Evolutionary conservation across 78 protist species (phyloP).

Genomic region (slime mould (Dictyostelium discoideum)): DNA sequence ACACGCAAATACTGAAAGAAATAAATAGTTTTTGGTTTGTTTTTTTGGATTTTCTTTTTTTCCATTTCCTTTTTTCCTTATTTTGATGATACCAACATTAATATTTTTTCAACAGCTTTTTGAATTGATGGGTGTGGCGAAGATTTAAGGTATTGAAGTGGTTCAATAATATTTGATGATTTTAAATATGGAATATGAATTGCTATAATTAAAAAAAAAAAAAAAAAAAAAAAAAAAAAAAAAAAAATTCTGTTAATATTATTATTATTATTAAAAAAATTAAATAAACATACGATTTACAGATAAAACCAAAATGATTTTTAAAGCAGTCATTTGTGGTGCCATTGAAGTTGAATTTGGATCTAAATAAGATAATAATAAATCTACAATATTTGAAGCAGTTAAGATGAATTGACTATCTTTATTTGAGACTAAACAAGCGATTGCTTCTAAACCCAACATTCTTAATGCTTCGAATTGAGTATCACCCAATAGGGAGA

Average conservation of each 20-base stretch:
- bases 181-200: conserved; percentile 20
- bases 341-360: background rate
- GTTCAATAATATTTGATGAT: background rate
- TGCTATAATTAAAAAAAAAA: background rate
- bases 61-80: background rate
- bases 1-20: background rate
- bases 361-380: conserved; percentile 23
- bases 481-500: conserved; percentile 16
- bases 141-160: background rate
- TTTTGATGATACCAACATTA: background rate
- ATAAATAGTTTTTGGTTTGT: background rate
- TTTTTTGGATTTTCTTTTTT: background rate
- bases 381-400: background rate
- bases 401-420: conserved; percentile 31
- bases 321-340: conserved; percentile 77
- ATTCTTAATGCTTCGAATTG: conserved; percentile 48
- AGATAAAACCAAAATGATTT: conserved; percentile 35
- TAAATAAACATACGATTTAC: conserved; percentile 1
- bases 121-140: conserved; percentile 79
- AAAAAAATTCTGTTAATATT: background rate
- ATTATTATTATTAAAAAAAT: no score
- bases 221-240: background rate
- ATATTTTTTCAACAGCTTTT: conserved; percentile 60
- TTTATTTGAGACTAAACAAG: conserved; percentile 26
- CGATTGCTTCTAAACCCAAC: conserved; percentile 71